phyloP scores from a whole-genome alignment of 768 basidiomycete species.

The Podaxis pistillaris region DNA sequence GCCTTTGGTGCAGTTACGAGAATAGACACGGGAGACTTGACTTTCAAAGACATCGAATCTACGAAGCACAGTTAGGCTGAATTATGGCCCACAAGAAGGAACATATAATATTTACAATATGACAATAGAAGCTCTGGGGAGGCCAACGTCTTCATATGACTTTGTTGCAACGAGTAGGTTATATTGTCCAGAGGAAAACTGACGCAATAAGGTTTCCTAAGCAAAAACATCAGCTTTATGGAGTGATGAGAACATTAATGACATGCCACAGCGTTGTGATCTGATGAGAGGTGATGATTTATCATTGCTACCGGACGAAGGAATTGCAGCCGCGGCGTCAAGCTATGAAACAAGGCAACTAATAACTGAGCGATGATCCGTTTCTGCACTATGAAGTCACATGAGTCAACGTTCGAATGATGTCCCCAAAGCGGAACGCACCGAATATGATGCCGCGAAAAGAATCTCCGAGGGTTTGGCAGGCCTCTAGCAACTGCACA shows the following conservation, averaged over 20 bases:
- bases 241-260: conserved; percentile 4
- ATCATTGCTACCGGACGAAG: conserved; percentile 54
- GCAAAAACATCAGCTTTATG: conserved; percentile 1
- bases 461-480: conserved; percentile 46
- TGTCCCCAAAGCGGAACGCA: conserved; percentile 26
- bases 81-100: conserved; percentile 5
- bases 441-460: conserved; percentile 72
- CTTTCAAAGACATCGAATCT: conserved; percentile 67
- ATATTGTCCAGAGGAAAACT: conserved; percentile 51
- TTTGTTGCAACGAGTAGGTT: conserved; percentile 68
- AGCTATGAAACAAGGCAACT: conserved; percentile 53
- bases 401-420: conserved; percentile 1
- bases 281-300: conserved; percentile 27
- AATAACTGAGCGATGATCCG: conserved; percentile 55
- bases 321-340: conserved; percentile 50
- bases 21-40: conserved; percentile 57
- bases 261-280: conserved; percentile 29
- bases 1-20: conserved; percentile 46
- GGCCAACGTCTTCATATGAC: conserved; percentile 55
- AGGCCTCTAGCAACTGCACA: conserved; percentile 56
- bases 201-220: conserved; percentile 47
- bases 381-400: conserved; percentile 46
- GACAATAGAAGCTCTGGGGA: conserved; percentile 56
- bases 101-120: conserved; percentile 47
- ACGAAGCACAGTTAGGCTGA: background rate